Base-by-base conservation (phyloP, 1,139 yeast species). In the Petasospora fabianii region DNA sequence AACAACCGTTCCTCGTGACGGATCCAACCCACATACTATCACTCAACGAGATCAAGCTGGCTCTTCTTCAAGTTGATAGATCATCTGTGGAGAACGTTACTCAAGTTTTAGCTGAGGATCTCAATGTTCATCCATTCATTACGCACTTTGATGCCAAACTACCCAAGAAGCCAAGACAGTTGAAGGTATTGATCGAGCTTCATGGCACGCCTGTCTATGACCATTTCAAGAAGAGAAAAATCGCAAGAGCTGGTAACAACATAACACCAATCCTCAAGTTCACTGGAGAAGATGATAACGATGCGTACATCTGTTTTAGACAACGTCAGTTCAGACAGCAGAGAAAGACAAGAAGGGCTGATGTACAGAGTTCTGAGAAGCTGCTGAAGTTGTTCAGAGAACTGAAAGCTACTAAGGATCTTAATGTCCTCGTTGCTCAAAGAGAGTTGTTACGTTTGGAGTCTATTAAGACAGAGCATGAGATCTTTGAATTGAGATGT, bases 281-380 rank as follows among this genome's bases (percentile, higher is more conserved):
- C 58, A 78, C 77, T 41, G 96, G 88, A 49, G 85, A 85, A 54
- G 97, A 90, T 55, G 98, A 92, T 56, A 78, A 76, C 45, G 97
- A 92, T 61, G 97, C 99, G 1, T 92, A 94, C 61, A 83, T 88
- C 32, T 87, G 97, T 66, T 92, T 94, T 68, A 77, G 99, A 57
- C 80, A 97, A 54, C 84, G 99, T 62, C 98, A 90, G 57, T 83
- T 88, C 51, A 79, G 98, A 49, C 97, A 86, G 59, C 95, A 95
- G 29, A 82, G 99, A 61, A 92, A 92, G 61, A 94, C 99, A 0
- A 78, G 99, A 60, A 77, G 97, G 50, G 87, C 97, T 0, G 99
- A 94, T 64, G 77, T 85, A 27, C 83, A 87, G 50, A 88, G 95
- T 49, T 84, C 92, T 8, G 97, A 90, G 60, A 77, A 92, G 50